Evolutionary conservation across 225 moss, liverwort and hornwort species (phyloP).

Genomic region (Polytrichum commune): DNA sequence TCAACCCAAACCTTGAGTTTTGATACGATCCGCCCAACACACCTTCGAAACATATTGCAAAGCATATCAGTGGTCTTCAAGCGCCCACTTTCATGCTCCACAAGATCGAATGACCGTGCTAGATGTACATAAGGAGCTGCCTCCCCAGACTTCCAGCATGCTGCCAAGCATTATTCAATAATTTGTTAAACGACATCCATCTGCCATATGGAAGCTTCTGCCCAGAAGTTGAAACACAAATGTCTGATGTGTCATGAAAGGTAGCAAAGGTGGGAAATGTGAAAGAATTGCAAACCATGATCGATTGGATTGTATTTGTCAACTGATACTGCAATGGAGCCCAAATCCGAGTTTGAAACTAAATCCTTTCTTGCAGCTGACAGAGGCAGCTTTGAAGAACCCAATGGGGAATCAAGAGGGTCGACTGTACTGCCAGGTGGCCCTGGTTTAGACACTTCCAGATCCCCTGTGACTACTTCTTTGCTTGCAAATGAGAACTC

Average conservation of each 20-base stretch:
- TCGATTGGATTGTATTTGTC: constrained; percentile 63
- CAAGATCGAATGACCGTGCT: constrained; percentile 84
- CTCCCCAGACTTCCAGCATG: constrained; percentile 77
- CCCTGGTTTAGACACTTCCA: constrained; percentile 40
- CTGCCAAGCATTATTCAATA: constrained; percentile 34
- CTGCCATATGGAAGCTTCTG: not conserved
- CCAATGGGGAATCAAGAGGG: constrained; percentile 13
- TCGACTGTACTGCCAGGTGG: constrained; percentile 20
- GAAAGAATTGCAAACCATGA: constrained; percentile 53
- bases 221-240: no score
- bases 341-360: constrained; percentile 31
- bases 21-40: not conserved
- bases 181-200: constrained; percentile 2
- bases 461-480: constrained; percentile 25
- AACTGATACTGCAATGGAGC: constrained; percentile 61
- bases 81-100: constrained; percentile 91
- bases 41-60: constrained; percentile 99
- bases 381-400: constrained; percentile 13
- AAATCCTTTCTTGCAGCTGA: constrained; percentile 18
- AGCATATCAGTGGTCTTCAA: constrained; percentile 87
- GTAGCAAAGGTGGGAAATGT: no score
- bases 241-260: no score
- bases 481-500: constrained; percentile 43
- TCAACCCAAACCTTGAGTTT: not conserved
- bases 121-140: constrained; percentile 83